Evolutionary conservation across 148 eudicot species (phyloP).

Genomic region (Tetragonia tetragonoides): DNA sequence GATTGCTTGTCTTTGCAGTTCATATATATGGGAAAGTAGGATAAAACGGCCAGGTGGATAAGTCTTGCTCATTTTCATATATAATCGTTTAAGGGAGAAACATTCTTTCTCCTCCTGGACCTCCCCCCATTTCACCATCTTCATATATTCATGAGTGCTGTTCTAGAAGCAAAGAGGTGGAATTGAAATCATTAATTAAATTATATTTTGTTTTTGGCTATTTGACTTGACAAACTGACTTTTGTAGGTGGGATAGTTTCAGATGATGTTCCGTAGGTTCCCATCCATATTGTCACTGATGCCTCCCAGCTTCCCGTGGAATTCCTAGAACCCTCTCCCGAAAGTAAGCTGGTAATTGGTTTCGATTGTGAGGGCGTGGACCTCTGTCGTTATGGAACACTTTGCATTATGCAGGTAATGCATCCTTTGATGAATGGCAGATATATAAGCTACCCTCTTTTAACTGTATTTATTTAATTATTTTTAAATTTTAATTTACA

Average conservation of each 20-base stretch:
- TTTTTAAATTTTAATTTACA: not conserved
- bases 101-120: not conserved
- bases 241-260: constrained; percentile 48
- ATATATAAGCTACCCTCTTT: not conserved
- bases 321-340: constrained; percentile 67
- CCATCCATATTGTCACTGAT: constrained; percentile 73
- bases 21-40: not conserved
- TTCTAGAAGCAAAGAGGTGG: not conserved
- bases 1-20: not conserved
- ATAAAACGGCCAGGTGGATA: not conserved
- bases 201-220: not conserved
- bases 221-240: constrained; percentile 5
- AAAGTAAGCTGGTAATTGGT: constrained; percentile 64
- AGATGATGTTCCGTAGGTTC: constrained; percentile 51
- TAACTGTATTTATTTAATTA: not conserved
- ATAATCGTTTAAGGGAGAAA: not conserved
- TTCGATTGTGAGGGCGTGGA: constrained; percentile 98
- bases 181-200: not conserved
- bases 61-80: not conserved
- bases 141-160: not conserved
- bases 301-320: constrained; percentile 84
- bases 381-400: constrained; percentile 81
- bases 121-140: not conserved
- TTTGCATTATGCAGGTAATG: constrained; percentile 91
- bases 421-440: constrained; percentile 2